Base-by-base conservation (phyloP, 1,284 basidiomycete genomes). In the Trichosporon sp. region DNA sequence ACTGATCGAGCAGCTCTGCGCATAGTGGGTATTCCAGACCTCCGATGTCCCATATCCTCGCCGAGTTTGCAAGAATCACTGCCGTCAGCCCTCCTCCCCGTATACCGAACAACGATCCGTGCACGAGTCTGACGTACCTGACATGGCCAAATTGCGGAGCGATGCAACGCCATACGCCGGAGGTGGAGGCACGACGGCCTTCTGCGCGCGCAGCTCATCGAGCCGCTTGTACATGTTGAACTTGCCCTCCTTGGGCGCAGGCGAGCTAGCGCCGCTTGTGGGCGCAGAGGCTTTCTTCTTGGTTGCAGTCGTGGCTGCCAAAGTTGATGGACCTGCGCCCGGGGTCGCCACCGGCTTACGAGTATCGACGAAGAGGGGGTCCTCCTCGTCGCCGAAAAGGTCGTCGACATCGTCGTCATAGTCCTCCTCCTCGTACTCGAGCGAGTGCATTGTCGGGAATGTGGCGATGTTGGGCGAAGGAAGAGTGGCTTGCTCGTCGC, bases 11-110 rank as follows among this genome's bases (percentile, higher is more conserved):
- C 52, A 79, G 71, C 16, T 70, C 66, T 32, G 66, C 66, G 33
- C 76, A 58, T 3, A 75, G 27, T 0, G 56, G 27, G 49, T 79
- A 79, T 44, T 73, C 68, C 10, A 74, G 14, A 40, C 75, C 74
- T 2, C 77, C 76, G 13, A 78, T 69, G 67, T 78, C 73, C 67
- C 70, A 76, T 32, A 78, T 76, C 11, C 74, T 56, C 1, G 62
- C 33, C 0, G 71, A 56, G 52, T 77, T 71, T 5, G 56, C 36
- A 32, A 69, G 70, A 31, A 77, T 61, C 29, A 77, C 77, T 78
- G 60, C 4, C 4, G 37, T 27, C 21, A 57, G 56, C 56, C 23
- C n/a, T n/a, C n/a, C n/a, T n/a, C n/a, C n/a, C n/a, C n/a, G n/a
- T n/a, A n/a, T n/a, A n/a, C n/a, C n/a, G n/a, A n/a, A n/a, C 14